Evolutionary conservation across 495 filamentous ascomycete species (phyloP).

Genomic region (Talaromyces wortmannii): DNA sequence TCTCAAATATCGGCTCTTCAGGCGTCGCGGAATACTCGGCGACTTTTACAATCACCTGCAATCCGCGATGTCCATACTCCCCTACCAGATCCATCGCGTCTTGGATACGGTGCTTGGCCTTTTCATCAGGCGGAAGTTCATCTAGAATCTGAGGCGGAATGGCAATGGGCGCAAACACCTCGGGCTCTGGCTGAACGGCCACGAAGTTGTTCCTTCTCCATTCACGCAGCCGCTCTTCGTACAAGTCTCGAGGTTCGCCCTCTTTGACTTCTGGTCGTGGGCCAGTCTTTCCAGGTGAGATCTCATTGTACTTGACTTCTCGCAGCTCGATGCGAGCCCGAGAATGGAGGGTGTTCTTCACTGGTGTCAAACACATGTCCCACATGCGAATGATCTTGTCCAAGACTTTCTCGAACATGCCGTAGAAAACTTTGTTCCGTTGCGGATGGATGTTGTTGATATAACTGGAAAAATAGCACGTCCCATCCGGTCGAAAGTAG

Average conservation of each 20-base stretch:
- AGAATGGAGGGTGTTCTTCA: slow-evolving; percentile 29
- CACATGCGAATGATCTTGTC: slow-evolving; percentile 33
- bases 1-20: slow-evolving; percentile 19
- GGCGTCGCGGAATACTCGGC: slow-evolving; percentile 25
- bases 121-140: slow-evolving; percentile 16
- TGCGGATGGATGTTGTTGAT: slow-evolving; percentile 42
- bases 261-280: slow-evolving; percentile 11
- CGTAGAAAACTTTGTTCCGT: slow-evolving; percentile 24
- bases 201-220: slow-evolving; percentile 18
- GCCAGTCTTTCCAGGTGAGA: slow-evolving; percentile 11
- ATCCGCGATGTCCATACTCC: slow-evolving; percentile 30
- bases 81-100: slow-evolving; percentile 20
- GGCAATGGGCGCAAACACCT: slow-evolving; percentile 23
- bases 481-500: slow-evolving; percentile 16
- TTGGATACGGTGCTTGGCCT: slow-evolving; percentile 15
- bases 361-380: slow-evolving; percentile 28
- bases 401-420: slow-evolving; percentile 33
- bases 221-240: slow-evolving; percentile 14
- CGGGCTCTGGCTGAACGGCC: slow-evolving; percentile 24
- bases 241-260: slow-evolving; percentile 16
- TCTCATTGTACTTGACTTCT: slow-evolving; percentile 22
- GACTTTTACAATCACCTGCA: slow-evolving; percentile 33
- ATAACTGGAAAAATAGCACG: slow-evolving; percentile 31
- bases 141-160: slow-evolving; percentile 19
- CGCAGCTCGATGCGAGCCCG: slow-evolving; percentile 23